Conservation (phyloP, 495 filamentous ascomycete genomes). For the Bathelium albidoporum region DNA sequence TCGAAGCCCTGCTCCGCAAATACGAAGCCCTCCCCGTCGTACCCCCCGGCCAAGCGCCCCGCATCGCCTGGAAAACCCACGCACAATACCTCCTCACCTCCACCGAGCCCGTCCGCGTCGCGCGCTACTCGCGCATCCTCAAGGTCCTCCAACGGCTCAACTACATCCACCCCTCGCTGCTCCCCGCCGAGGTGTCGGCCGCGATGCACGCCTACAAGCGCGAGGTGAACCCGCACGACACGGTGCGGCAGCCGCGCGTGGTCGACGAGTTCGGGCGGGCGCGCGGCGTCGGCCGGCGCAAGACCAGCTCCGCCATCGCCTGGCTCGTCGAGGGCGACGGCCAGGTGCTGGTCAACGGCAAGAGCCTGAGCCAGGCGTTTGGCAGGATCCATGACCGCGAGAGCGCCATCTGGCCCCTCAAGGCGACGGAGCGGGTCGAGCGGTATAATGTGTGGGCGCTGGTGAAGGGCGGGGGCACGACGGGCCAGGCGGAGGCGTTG, state of each 20-base stretch:
- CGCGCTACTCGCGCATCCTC: slow-evolving; percentile 68
- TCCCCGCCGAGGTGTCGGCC: slow-evolving; percentile 54
- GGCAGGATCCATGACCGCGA: slow-evolving; percentile 86
- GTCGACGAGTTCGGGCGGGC: slow-evolving; percentile 69
- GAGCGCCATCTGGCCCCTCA: slow-evolving; percentile 83
- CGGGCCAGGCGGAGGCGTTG: slow-evolving; percentile 90
- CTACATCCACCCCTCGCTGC: slow-evolving; percentile 68
- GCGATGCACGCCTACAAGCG: slow-evolving; percentile 63
- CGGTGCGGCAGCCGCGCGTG: slow-evolving; percentile 41
- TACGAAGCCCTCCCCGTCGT: slow-evolving; percentile 63
- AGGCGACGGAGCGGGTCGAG: slow-evolving; percentile 70
- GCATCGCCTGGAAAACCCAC: slow-evolving; percentile 75
- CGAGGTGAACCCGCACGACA: slow-evolving; percentile 58
- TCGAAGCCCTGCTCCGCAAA: slow-evolving; percentile 59
- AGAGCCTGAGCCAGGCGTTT: slow-evolving; percentile 66
- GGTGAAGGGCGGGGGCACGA: slow-evolving; percentile 75
- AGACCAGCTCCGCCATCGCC: slow-evolving; percentile 71
- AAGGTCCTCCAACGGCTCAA: slow-evolving; percentile 69
- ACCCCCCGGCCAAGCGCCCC: slow-evolving; percentile 51
- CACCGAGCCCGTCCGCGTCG: slow-evolving; percentile 66
- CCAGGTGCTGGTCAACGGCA: slow-evolving; percentile 81
- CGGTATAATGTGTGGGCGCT: slow-evolving; percentile 95
- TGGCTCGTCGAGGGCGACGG: slow-evolving; percentile 86
- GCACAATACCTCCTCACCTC: slow-evolving; percentile 61
- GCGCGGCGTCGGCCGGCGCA: slow-evolving; percentile 70